A percentile compares a stretch with the other conserved stretches of the same genome.
Conservation (phyloP, 495 filamentous ascomycete genomes). For the Polyplosphaeria fusca region DNA sequence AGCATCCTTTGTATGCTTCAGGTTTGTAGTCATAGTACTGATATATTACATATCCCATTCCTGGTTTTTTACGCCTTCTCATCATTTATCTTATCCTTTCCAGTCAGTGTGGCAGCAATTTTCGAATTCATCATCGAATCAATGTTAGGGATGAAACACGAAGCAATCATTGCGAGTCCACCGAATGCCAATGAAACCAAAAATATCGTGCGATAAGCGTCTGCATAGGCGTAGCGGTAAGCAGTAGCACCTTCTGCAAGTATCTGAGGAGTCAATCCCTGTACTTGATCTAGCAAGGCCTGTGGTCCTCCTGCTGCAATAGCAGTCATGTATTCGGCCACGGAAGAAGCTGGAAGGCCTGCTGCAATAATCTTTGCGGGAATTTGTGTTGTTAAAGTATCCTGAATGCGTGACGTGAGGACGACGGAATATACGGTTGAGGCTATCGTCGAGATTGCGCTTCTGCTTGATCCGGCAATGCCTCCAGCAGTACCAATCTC, state of each 20-base stretch:
- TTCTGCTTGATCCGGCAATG: constrained; percentile 25
- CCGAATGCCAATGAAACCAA: constrained; percentile 29
- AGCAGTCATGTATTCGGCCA: constrained; percentile 20
- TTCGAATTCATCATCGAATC: constrained; percentile 22
- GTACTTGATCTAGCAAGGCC: constrained; percentile 17
- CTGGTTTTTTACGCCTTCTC: background rate
- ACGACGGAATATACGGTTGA: constrained; percentile 28
- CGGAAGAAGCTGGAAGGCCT: constrained; percentile 23
- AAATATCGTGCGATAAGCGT: constrained; percentile 35
- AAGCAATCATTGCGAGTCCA: constrained; percentile 26
- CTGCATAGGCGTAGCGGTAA: constrained; percentile 31
- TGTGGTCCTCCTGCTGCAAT: constrained; percentile 19
- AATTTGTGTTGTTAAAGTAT: constrained; percentile 12
- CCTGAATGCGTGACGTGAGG: constrained; percentile 18
- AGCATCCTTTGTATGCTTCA: too few species aligned
- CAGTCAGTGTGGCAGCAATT: constrained; percentile 22
- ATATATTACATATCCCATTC: too few species aligned
- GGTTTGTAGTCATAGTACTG: too few species aligned
- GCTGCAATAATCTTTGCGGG: constrained; percentile 18
- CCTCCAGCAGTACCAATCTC: constrained; percentile 36
- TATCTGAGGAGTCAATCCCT: constrained; percentile 24
- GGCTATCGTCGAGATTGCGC: constrained; percentile 27
- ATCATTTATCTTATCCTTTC: constrained; percentile 12
- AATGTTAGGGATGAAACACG: constrained; percentile 31
- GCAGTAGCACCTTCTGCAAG: constrained; percentile 21